A percentile compares a stretch with the other conserved stretches of the same genome.
Evolutionary conservation across 1,284 basidiomycete species (phyloP).

Genomic region (Athelia psychrophila): DNA sequence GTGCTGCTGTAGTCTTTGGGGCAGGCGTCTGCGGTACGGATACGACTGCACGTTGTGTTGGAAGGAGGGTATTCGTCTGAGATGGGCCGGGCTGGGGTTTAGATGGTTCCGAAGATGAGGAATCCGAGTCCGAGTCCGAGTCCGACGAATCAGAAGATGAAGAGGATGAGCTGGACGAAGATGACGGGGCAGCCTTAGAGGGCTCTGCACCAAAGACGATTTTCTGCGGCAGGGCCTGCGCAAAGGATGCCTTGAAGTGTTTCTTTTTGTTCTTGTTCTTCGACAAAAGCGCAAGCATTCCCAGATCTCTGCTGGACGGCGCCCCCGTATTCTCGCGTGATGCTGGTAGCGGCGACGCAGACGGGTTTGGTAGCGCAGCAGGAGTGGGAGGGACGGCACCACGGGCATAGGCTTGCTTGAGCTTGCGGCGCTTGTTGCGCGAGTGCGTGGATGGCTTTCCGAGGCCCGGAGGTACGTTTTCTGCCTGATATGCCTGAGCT

Average conservation of each 20-base stretch:
- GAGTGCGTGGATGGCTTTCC: slow-evolving; percentile 66
- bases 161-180: neutral
- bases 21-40: neutral
- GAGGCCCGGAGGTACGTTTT: slow-evolving; percentile 53
- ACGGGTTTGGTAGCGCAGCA: slow-evolving; percentile 30
- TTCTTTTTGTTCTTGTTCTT: slow-evolving; percentile 75
- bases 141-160: neutral
- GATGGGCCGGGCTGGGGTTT: neutral
- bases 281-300: slow-evolving; percentile 49
- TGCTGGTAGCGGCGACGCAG: neutral
- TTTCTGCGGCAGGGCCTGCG: slow-evolving; percentile 44
- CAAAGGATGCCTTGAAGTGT: slow-evolving; percentile 56
- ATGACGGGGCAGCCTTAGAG: neutral
- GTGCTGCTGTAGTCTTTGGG: slow-evolving; percentile 7
- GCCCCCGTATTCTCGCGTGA: slow-evolving; percentile 11
- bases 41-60: neutral
- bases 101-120: neutral
- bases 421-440: slow-evolving; percentile 63
- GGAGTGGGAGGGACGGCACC: slow-evolving; percentile 18
- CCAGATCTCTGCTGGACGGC: slow-evolving; percentile 19
- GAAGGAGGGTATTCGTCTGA: neutral
- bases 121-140: neutral
- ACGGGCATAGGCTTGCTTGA: slow-evolving; percentile 38
- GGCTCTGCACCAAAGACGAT: slow-evolving; percentile 49
- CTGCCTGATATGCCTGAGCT: neutral